Base-by-base conservation (phyloP, 23 red algal species). In the Cyanidioschyzon merolae region DNA sequence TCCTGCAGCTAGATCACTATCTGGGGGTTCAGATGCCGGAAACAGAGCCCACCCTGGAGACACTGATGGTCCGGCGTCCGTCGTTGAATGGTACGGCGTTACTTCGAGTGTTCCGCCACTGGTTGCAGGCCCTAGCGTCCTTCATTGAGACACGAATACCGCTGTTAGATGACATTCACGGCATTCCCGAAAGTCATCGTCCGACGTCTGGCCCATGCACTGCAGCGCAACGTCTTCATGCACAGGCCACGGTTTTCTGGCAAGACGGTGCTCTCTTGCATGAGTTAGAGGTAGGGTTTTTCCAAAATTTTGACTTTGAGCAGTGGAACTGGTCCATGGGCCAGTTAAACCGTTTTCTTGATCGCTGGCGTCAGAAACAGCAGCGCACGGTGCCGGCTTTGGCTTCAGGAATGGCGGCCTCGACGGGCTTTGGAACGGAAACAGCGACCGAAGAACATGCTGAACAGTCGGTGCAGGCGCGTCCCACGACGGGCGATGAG, bases 181-280 rank as follows among this genome's bases (percentile, higher is more conserved):
- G 21, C 21, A 21, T 21, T 21, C 45, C 7, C 7, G 45, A 7
- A 21, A 54, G 12, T 15, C 45, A 21, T 15, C 45, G 45, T 15
- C 21, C 45, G 21, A 15, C 45, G 21, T 54, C 21, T 7, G 7
- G 12, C 21, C 45, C 12, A 54, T 21, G 45, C 12, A 54, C 45
- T 54, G 45, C 12, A 54, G 45, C 21, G 45, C 45, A 54, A 54
- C 45, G 21, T 21, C 45, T 54, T 21, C 45, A 21, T 54, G 45
- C 12, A 54, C 45, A 54, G 21, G 45, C 45, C 21, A 21, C 45
- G 12, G 45, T 54, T 15, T 25, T 71, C n/a, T 71, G 63, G 63
- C 63, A 71, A 35, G 63, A 35, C 29, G 63, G 63, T 35, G 63
- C 63, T 25, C 3, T 71, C 12, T 32, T 71, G 63, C 63, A 71